These are phyloP conservation scores for Candida pseudoglaebosa DNA, from an alignment of 805 yeast species.

Conservation along the genomic window DNA sequence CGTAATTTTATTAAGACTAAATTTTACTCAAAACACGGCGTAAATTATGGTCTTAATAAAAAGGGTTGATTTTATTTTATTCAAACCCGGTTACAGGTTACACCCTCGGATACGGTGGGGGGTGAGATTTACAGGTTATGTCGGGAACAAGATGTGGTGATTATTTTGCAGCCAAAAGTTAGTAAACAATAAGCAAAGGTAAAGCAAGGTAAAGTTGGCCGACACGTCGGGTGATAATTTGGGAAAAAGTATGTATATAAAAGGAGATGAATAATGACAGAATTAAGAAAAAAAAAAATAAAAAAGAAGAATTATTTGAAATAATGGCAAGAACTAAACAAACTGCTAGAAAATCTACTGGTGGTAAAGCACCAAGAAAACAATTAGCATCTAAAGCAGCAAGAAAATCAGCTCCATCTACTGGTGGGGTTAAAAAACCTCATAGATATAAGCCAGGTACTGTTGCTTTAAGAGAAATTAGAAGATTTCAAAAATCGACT, in stretches of 20 bases:
- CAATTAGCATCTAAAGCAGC: conserved; percentile 48
- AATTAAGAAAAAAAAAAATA: neutral
- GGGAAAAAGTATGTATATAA: conserved; percentile 5
- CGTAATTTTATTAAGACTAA: too few species aligned
- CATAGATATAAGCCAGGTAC: conserved; percentile 51
- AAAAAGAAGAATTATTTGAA: conserved; percentile 6
- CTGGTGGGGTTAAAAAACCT: conserved; percentile 47
- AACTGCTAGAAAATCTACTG: conserved; percentile 47
- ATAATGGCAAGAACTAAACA: conserved; percentile 45
- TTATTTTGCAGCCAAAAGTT: neutral
- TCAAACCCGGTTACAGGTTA: too few species aligned
- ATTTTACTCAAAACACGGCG: too few species aligned
- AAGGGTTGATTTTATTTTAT: too few species aligned
- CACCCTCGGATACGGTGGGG: too few species aligned
- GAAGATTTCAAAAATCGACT: conserved; percentile 46
- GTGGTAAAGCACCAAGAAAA: conserved; percentile 49
- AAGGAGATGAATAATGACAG: conserved; percentile 3
- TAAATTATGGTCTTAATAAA: too few species aligned
- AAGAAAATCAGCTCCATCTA: conserved; percentile 45
- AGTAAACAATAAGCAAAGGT: too few species aligned
- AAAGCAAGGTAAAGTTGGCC: neutral
- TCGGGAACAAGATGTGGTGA: neutral
- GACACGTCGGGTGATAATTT: conserved; percentile 1
- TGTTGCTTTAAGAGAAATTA: conserved; percentile 46
- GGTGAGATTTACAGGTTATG: neutral